Base-by-base conservation (phyloP, 1,284 basidiomycete species). In the Takashimella tepidaria region DNA sequence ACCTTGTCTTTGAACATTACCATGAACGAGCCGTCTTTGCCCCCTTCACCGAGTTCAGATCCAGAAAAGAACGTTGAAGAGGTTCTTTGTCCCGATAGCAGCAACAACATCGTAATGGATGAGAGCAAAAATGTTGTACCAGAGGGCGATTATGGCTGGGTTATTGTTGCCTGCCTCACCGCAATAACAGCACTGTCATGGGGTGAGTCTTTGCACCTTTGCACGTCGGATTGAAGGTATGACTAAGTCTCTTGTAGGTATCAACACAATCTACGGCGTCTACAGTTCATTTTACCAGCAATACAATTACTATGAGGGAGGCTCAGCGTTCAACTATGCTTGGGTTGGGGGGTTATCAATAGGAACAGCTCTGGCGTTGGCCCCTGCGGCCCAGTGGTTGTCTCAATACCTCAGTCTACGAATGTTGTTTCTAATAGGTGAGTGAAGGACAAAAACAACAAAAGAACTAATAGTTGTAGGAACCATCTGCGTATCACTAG, bases 261-360 rank as follows among this genome's bases (percentile, higher is more conserved):
- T 73, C 56, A 77, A 77, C 56, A 76, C 76, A 5, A 74, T 75
- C 3, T 78, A 77, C 45, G 76, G 76, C 19, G 74, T 78, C n/a
- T 78, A 72, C 61, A 66, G 75, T 5, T 64, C 74, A 11, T 77
- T 71, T 56, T 78, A 77, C 52, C 63, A 72, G 16, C 50, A 72
- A 23, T 64, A 77, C 61, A 70, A 77, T 61, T 75, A 75, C 57
- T 78, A 76, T 47, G 50, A 63, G 5, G 63, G 72, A 22, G 72
- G 67, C 24, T 66, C 74, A 21, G 66, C 69, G 13, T 61, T 77
- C 47, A 64, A 72, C 19, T 78, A 77, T 50, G 76, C 76, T 5
- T 77, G 75, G 64, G 70, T 77, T 5, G 76, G 76, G 25, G 76
- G 77, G 6, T 59, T 78, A 41, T 66, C 66, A 1, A 70, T 77